Percentiles rank a stretch among this genome's conserved stretches.
phyloP scores from a whole-genome alignment of 768 basidiomycete genomes.

The Suillus discolor region DNA sequence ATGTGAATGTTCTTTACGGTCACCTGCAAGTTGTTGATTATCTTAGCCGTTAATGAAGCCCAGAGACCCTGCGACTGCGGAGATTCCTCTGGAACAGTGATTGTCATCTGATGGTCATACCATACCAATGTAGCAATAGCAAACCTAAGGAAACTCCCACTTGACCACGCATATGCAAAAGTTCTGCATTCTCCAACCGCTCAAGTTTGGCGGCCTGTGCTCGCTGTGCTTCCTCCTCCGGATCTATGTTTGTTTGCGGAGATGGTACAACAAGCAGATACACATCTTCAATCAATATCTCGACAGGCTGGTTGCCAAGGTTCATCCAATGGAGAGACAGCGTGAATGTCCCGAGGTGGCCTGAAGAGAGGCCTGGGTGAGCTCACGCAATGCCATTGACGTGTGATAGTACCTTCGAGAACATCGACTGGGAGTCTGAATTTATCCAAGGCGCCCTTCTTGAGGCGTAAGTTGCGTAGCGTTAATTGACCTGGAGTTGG shows the following conservation, averaged over 20 bases:
- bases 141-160: constrained; percentile 53
- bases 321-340: constrained; percentile 90
- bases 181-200: constrained; percentile 85
- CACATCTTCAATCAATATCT: constrained; percentile 90
- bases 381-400: neutral
- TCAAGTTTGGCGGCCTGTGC: constrained; percentile 87
- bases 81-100: constrained; percentile 44
- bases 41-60: constrained; percentile 81
- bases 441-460: constrained; percentile 92
- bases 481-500: constrained; percentile 65
- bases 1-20: constrained; percentile 95
- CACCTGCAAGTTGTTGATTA: constrained; percentile 95
- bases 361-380: constrained; percentile 38
- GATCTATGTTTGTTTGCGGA: constrained; percentile 64
- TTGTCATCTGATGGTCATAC: neutral
- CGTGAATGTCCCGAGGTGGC: constrained; percentile 84
- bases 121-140: constrained; percentile 11
- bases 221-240: constrained; percentile 83
- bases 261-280: constrained; percentile 92
- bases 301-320: constrained; percentile 86
- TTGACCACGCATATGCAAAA: constrained; percentile 67
- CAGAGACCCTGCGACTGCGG: constrained; percentile 84
- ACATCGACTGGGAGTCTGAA: constrained; percentile 96
- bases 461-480: constrained; percentile 80
- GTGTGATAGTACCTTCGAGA: constrained; percentile 64